These are phyloP conservation scores for Kodamaea restingae DNA, from an alignment of 805 yeast species.

Conservation along the genomic window DNA sequence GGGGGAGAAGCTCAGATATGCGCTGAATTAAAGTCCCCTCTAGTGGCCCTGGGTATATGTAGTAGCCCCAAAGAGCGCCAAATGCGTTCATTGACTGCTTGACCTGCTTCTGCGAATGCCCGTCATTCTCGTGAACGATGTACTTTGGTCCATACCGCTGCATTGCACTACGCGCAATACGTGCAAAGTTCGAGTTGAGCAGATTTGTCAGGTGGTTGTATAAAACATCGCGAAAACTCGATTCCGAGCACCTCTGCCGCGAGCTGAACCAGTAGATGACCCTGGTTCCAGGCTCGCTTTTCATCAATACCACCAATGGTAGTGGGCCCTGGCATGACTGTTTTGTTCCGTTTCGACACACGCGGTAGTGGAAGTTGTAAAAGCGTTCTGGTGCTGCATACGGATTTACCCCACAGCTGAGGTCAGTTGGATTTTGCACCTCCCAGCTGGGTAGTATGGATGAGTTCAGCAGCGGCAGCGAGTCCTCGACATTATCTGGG, in stretches of 20 bases:
- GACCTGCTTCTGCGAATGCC: constrained; percentile 13
- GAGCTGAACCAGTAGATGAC: constrained; percentile 15
- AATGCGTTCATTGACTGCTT: constrained; percentile 5
- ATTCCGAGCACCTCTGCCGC: constrained; percentile 7
- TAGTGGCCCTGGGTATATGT: constrained; percentile 7
- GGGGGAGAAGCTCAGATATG: constrained; percentile 13
- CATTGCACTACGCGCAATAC: constrained; percentile 4
- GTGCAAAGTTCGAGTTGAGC: not conserved
- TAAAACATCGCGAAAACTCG: constrained; percentile 3
- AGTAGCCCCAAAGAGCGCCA: constrained; percentile 1
- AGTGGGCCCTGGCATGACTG: constrained; percentile 9
- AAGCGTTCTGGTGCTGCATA: constrained; percentile 2
- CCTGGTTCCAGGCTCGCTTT: constrained; percentile 18
- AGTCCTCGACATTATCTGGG: not conserved
- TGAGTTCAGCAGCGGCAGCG: not conserved
- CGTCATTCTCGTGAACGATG: constrained; percentile 11
- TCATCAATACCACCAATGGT: constrained; percentile 14
- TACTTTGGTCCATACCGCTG: constrained; percentile 7
- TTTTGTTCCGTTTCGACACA: not conserved
- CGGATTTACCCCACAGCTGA: constrained; percentile 6
- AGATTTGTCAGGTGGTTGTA: constrained; percentile 6
- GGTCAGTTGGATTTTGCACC: not conserved
- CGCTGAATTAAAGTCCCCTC: constrained; percentile 9
- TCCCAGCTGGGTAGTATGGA: not conserved
- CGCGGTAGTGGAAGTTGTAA: constrained; percentile 9